These are phyloP conservation scores for Candida parachauliodes DNA, from an alignment of 805 yeast species.

Conservation along the genomic window DNA sequence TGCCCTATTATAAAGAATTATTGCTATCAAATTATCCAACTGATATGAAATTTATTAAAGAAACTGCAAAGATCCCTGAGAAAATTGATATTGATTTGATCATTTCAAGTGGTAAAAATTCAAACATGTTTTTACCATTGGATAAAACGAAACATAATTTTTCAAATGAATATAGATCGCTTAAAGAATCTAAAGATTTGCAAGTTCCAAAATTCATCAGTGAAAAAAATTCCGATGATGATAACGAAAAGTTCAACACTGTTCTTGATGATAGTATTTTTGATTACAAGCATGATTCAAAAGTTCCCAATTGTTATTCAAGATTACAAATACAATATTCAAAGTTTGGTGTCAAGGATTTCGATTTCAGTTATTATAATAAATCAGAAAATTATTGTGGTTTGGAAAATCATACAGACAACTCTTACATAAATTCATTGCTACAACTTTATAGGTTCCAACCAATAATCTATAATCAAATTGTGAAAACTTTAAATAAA, in stretches of 20 bases:
- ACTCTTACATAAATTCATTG: constrained; percentile 67
- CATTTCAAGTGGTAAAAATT: constrained; percentile 20
- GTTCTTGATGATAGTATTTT: constrained; percentile 15
- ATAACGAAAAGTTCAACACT: constrained; percentile 5
- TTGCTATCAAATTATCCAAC: constrained; percentile 80
- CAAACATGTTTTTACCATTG: constrained; percentile 32
- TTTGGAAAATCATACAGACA: constrained; percentile 81
- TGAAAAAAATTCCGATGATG: constrained; percentile 28
- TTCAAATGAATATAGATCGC: constrained; percentile 48
- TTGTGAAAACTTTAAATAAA: constrained; percentile 50
- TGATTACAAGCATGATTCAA: constrained; percentile 13
- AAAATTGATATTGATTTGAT: constrained; percentile 47
- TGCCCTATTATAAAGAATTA: constrained; percentile 80
- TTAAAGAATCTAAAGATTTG: constrained; percentile 17
- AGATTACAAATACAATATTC: constrained; percentile 77
- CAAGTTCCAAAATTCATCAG: constrained; percentile 57
- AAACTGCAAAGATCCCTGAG: constrained; percentile 57
- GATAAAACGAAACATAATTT: constrained; percentile 55
- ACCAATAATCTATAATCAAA: constrained; percentile 66
- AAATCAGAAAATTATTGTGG: constrained; percentile 67
- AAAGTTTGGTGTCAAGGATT: constrained; percentile 88
- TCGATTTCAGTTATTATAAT: constrained; percentile 85
- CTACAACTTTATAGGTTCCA: constrained; percentile 77
- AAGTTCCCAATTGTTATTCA: constrained; percentile 70
- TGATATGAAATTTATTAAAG: constrained; percentile 55